These are phyloP conservation scores for Neltuma alba DNA, from an alignment of 306 rosid species.

Conservation along the genomic window DNA sequence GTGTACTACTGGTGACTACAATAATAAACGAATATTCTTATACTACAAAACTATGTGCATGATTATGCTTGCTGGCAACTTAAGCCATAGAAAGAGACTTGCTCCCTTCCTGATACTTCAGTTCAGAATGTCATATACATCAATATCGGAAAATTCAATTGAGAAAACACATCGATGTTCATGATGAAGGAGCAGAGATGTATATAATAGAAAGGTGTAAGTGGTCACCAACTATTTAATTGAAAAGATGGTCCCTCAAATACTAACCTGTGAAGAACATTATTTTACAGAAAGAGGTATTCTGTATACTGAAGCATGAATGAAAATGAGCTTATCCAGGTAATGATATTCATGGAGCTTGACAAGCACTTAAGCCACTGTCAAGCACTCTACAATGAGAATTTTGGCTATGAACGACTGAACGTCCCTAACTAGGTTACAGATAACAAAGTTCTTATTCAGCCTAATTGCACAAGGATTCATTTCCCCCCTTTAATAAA, in stretches of 20 bases:
- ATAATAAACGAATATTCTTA: background rate
- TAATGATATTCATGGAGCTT: background rate
- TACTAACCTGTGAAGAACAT: background rate
- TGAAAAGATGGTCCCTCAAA: background rate
- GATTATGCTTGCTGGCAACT: background rate
- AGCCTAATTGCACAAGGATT: background rate
- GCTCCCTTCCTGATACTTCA: background rate
- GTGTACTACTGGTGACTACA: background rate
- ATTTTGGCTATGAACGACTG: background rate
- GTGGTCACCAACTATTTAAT: background rate
- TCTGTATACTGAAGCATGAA: slow-evolving; percentile 1
- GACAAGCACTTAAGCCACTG: background rate
- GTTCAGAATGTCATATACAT: background rate
- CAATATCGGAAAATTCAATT: background rate
- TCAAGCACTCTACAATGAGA: background rate
- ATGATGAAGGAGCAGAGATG: background rate
- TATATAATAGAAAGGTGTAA: background rate
- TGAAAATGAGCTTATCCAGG: background rate
- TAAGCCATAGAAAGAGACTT: too few relatives aligned
- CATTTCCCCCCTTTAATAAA: background rate
- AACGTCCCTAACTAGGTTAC: background rate
- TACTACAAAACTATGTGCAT: background rate
- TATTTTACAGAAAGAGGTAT: background rate
- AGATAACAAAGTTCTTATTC: background rate
- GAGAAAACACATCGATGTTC: background rate